phyloP scores from a whole-genome alignment of 2,329 filamentous ascomycete genomes.

The Aspergillus udagawae region DNA sequence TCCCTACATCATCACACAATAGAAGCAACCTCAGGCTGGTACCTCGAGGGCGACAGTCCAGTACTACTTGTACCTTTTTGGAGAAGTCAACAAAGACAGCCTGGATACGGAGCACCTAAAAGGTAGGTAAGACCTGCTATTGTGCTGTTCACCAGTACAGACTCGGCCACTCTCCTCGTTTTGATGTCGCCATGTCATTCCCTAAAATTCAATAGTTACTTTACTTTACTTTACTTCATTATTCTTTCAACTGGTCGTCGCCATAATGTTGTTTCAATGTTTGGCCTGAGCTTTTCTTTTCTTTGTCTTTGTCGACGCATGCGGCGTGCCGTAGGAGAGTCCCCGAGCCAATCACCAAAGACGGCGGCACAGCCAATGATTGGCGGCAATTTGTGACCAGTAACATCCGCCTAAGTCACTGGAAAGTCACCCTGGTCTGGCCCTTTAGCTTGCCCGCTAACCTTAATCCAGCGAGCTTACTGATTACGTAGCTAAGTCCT shows the following conservation, averaged over 20 bases:
- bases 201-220: no score
- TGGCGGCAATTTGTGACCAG: neutral
- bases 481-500: no score
- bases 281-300: constrained; percentile 31
- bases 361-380: neutral
- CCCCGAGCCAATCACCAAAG: constrained; percentile 3
- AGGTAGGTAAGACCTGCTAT: neutral
- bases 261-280: constrained; percentile 5
- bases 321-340: constrained; percentile 21
- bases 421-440: neutral
- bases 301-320: constrained; percentile 22
- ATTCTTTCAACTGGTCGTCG: no score
- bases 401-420: constrained; percentile 5
- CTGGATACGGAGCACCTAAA: neutral
- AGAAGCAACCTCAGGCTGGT: no score
- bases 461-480: neutral
- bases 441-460: neutral
- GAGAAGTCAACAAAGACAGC: no score
- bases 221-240: no score
- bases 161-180: neutral
- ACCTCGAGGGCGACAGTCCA: no score
- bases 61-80: no score
- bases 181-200: no score
- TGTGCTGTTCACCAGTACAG: neutral
- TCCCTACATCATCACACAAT: no score